Percentiles rank a stretch among this genome's conserved stretches.
Evolutionary conservation across 768 basidiomycete species (phyloP).

Genomic region (Boletus rex-veris): DNA sequence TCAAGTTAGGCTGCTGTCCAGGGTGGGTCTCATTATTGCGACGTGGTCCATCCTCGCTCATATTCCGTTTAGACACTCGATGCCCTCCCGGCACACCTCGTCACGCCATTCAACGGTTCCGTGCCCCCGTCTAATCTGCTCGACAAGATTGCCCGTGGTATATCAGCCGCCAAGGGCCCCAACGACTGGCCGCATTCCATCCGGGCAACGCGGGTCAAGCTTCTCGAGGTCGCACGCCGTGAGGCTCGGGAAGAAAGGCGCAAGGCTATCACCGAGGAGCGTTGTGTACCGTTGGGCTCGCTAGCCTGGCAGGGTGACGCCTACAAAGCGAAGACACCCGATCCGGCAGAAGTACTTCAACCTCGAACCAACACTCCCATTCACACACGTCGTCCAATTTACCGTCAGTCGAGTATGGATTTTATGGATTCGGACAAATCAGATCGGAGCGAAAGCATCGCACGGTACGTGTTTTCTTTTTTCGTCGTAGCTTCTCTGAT

Average conservation of each 20-base stretch:
- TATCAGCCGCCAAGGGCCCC: conserved; percentile 70
- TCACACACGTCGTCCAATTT: conserved; percentile 53
- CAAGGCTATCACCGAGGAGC: conserved; percentile 46
- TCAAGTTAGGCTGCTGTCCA: conserved; percentile 60
- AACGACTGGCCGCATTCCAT: conserved; percentile 81
- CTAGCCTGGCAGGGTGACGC: conserved; percentile 7
- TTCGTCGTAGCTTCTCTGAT: conserved; percentile 3
- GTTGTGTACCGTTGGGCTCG: conserved; percentile 26
- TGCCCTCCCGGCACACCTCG: conserved; percentile 75
- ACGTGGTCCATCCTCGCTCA: conserved; percentile 1
- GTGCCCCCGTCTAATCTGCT: conserved; percentile 83
- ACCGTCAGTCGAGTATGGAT: conserved; percentile 86
- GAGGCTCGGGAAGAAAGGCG: conserved; percentile 54
- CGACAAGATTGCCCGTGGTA: conserved; percentile 80
- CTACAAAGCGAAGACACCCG: conserved; percentile 21
- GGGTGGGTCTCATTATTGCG: conserved; percentile 42
- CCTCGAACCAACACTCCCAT: conserved; percentile 46
- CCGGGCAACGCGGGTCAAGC: conserved; percentile 77
- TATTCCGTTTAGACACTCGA: conserved; percentile 58
- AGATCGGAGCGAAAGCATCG: conserved; percentile 48
- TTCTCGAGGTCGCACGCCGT: conserved; percentile 71
- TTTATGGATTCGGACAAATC: conserved; percentile 58
- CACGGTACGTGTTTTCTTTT: conserved; percentile 47
- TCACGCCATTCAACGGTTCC: conserved; percentile 82
- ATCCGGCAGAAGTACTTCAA: conserved; percentile 41